Evolutionary conservation across 129 eudicot species (phyloP).

Genomic region (Arctium lappa): DNA sequence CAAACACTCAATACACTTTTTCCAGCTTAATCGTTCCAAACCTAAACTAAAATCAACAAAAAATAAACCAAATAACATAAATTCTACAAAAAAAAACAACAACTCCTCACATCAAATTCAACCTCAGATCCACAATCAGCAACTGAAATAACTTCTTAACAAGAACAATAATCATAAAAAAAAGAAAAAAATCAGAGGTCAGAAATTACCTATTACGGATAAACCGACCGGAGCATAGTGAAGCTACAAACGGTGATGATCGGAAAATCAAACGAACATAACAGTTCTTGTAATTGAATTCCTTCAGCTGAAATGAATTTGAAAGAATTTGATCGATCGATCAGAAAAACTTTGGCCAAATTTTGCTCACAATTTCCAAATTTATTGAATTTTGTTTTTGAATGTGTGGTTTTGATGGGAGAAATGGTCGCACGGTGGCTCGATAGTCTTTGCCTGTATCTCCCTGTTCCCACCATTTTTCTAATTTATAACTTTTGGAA

Average conservation of each 20-base stretch:
- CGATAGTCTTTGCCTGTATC: constrained; percentile 8
- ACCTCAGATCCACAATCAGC: constrained; percentile 11
- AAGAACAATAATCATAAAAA: not conserved
- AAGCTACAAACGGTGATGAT: constrained; percentile 11
- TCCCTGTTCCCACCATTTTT: constrained; percentile 21
- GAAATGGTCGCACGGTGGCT: constrained; percentile 21
- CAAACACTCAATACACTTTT: constrained; percentile 4
- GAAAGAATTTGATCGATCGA: not conserved
- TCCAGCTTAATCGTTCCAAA: not conserved
- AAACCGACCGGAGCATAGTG: constrained; percentile 1
- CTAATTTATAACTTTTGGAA: too few relatives aligned
- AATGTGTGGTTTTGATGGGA: not conserved
- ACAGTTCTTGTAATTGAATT: constrained; percentile 3
- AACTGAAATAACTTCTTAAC: not conserved
- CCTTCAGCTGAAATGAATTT: not conserved
- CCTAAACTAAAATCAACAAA: not conserved
- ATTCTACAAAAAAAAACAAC: not conserved
- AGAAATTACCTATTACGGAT: constrained; percentile 14
- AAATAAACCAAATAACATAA: not conserved
- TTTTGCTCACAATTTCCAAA: not conserved
- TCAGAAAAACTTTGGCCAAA: not conserved
- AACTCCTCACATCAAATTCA: constrained; percentile 14
- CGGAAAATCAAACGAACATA: not conserved
- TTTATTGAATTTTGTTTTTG: not conserved
- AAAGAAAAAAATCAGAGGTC: not conserved